Percentiles rank a stretch among this genome's conserved stretches.
These are phyloP conservation scores for Schizophyllum commune DNA, from an alignment of 1,284 basidiomycete species.

Conservation along the genomic window DNA sequence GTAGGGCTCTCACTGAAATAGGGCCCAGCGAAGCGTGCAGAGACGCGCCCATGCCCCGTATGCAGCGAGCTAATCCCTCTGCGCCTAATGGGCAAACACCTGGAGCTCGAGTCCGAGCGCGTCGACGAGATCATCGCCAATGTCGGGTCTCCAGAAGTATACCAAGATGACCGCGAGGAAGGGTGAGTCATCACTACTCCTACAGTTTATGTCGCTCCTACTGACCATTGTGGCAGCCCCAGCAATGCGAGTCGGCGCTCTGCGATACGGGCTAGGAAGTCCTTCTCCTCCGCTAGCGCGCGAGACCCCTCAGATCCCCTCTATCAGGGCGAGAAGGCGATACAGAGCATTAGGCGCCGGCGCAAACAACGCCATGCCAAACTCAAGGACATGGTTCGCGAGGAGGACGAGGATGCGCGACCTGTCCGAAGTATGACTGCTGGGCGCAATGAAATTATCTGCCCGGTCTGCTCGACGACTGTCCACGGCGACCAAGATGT, in stretches of 20 bases:
- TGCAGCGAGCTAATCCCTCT: conserved; percentile 65
- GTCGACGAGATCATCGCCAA: conserved; percentile 56
- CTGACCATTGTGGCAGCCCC: conserved; percentile 21
- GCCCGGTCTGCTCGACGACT: conserved; percentile 56
- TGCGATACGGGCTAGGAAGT: conserved; percentile 57
- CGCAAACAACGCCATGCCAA: conserved; percentile 56
- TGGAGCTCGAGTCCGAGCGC: conserved; percentile 55
- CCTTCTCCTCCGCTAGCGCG: conserved; percentile 28
- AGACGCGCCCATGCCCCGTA: conserved; percentile 64
- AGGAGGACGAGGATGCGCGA: conserved; percentile 43
- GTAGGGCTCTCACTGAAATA: not conserved
- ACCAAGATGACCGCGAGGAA: conserved; percentile 32
- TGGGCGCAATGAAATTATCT: conserved; percentile 34
- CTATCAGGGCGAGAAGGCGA: conserved; percentile 41
- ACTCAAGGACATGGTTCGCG: conserved; percentile 52
- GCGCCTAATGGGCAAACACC: conserved; percentile 55
- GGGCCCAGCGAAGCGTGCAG: conserved; percentile 49
- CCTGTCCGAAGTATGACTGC: conserved; percentile 18
- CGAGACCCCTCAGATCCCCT: conserved; percentile 24
- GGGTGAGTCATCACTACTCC: conserved; percentile 29
- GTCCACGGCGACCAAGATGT: conserved; percentile 63
- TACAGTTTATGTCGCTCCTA: conserved; percentile 5
- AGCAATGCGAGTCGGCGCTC: conserved; percentile 46
- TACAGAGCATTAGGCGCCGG: conserved; percentile 51
- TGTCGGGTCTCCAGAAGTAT: conserved; percentile 42